These are phyloP conservation scores for Collybia sordida DNA, from an alignment of 768 basidiomycete genomes.

Conservation along the genomic window DNA sequence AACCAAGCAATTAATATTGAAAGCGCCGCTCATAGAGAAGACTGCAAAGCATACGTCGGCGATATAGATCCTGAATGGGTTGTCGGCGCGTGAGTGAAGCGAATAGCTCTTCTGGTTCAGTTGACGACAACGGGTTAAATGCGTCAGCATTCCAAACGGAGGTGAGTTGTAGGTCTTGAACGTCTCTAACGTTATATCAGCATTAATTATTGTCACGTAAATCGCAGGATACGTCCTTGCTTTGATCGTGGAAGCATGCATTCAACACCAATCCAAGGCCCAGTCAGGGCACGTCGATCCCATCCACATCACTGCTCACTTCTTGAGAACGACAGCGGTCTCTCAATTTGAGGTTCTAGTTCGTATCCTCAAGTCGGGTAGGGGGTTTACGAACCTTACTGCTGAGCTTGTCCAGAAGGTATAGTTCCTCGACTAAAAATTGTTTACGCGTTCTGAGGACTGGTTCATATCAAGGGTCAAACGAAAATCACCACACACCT, in stretches of 20 bases:
- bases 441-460: not conserved
- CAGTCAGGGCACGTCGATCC: conserved; percentile 50
- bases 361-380: conserved; percentile 46
- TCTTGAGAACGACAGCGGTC: conserved; percentile 41
- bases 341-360: conserved; percentile 48
- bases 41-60: conserved; percentile 30
- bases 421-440: conserved; percentile 2
- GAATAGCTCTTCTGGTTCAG: conserved; percentile 5
- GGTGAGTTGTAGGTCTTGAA: conserved; percentile 27
- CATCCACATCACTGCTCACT: conserved; percentile 62
- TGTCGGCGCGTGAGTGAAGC: conserved; percentile 38
- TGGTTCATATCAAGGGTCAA: conserved; percentile 31
- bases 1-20: conserved; percentile 30
- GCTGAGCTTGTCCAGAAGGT: conserved; percentile 64
- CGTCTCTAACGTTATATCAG: not conserved
- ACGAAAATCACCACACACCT: conserved; percentile 52
- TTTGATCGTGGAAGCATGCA: conserved; percentile 52
- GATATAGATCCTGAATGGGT: conserved; percentile 46
- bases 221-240: conserved; percentile 58
- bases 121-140: not conserved
- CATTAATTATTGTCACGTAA: not conserved
- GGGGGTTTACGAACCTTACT: conserved; percentile 53
- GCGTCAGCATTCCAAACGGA: conserved; percentile 51
- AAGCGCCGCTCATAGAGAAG: conserved; percentile 9
- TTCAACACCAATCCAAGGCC: conserved; percentile 42